These are phyloP conservation scores for Aureobasidium sp. DNA, from an alignment of 2,329 filamentous ascomycete species.

Conservation along the genomic window DNA sequence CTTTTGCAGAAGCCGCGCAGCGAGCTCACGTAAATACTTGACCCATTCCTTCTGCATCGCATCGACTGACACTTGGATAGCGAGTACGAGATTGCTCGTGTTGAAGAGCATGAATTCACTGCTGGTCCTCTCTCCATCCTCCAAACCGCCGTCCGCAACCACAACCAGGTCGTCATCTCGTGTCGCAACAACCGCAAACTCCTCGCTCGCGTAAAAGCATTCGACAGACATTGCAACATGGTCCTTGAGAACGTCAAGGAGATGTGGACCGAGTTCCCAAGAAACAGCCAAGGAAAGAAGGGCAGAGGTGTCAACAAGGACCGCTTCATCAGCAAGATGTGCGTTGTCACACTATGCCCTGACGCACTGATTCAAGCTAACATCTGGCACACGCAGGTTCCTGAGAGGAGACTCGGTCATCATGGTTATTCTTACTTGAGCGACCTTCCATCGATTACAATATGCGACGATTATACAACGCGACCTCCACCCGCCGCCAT, in stretches of 20 bases:
- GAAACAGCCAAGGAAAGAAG: slow-evolving; percentile 76
- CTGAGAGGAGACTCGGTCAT: slow-evolving; percentile 79
- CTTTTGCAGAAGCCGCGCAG: slow-evolving; percentile 80
- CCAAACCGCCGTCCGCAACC: slow-evolving; percentile 89
- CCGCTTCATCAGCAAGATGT: slow-evolving; percentile 97
- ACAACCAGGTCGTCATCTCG: slow-evolving; percentile 93
- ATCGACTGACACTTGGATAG: slow-evolving; percentile 39
- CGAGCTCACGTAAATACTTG: slow-evolving; percentile 75
- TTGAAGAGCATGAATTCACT: slow-evolving; percentile 73
- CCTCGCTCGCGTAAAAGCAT: slow-evolving; percentile 93
- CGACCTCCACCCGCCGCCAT: background rate
- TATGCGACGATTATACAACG: slow-evolving; percentile 3
- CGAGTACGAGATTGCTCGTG: slow-evolving; percentile 82
- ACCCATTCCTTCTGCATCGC: background rate
- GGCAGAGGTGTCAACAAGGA: slow-evolving; percentile 94
- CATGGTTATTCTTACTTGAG: slow-evolving; percentile 70
- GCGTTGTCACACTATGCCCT: background rate
- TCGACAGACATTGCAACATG: slow-evolving; percentile 99
- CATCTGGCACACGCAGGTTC: slow-evolving; percentile 40
- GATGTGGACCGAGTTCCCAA: slow-evolving; percentile 97
- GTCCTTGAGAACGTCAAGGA: slow-evolving; percentile 95
- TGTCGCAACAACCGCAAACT: slow-evolving; percentile 98
- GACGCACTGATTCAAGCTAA: background rate
- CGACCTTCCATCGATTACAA: background rate
- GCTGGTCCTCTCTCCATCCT: slow-evolving; percentile 84